Base-by-base conservation (phyloP, 768 basidiomycete species). In the Suillus weaverae region DNA sequence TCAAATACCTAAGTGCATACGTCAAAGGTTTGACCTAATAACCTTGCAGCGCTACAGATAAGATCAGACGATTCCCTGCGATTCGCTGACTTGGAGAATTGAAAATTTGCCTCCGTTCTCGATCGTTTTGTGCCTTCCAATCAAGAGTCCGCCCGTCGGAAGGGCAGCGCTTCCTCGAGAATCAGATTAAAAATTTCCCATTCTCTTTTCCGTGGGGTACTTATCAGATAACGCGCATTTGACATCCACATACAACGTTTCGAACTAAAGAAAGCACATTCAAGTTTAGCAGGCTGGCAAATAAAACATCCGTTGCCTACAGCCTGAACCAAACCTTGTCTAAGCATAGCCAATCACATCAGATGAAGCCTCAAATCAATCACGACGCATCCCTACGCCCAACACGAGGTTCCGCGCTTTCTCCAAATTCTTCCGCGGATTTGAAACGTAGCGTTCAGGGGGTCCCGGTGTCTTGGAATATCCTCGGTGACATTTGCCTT, bases 381-480 rank as follows among this genome's bases (percentile, higher is more conserved):
- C 56, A 59, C 56, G 56, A 59, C 16, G 16, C 38, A 59, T 59
- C 56, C 56, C 56, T 59, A 59, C 56, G 56, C 56, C 56, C 56
- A 59, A 59, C 56, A 59, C 38, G 56, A 59, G 56, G 56, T 41
- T 59, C 56, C 38, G 56, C 56, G 56, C 56, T 59, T 59, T 59
- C 56, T 30, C 56, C 53, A 54, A 59, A 39, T 59, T 59, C 56
- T 59, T 30, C 56, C 56, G 56, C 56, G 56, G 56, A 59, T 59
- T 41, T 59, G 38, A 59, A 59, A 39, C 56, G 39, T 59, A 39
- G 56, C 26, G 4, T 57, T 39, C 56, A 59, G 39, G 56, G 56
- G 56, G 56, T 26, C 26, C 56, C 56, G 56, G 56, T 59, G 56
- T 59, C 56, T 59, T 59, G 56, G 56, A 26, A 59, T 59, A 59